Percentiles rank a stretch among this genome's conserved stretches.
These are phyloP conservation scores for Physcomitrium patens DNA, from an alignment of 225 moss, liverwort and hornwort genomes.

Conservation along the genomic window DNA sequence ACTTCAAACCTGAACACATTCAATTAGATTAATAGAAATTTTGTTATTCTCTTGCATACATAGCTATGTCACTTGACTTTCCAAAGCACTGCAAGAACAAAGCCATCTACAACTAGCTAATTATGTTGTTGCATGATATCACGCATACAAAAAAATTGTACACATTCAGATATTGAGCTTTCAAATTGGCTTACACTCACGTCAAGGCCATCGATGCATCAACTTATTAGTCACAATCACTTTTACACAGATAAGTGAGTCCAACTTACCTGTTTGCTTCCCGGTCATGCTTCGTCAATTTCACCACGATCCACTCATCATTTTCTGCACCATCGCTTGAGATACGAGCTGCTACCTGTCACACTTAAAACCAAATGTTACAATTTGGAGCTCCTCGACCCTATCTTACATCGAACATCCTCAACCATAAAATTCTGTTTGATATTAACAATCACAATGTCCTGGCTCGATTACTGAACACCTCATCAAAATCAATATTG, in stretches of 20 bases:
- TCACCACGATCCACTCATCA: constrained; percentile 96
- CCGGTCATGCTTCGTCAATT: constrained; percentile 70
- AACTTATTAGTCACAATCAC: neutral
- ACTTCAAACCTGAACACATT: constrained; percentile 65
- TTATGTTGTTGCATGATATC: constrained; percentile 4
- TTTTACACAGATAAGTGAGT: constrained; percentile 5
- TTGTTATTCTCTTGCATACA: constrained; percentile 17
- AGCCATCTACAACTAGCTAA: neutral
- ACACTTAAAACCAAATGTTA: constrained; percentile 24
- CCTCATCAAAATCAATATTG: constrained; percentile 2
- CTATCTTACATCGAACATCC: constrained; percentile 6
- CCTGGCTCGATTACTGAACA: neutral
- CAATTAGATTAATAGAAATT: neutral
- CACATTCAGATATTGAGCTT: neutral
- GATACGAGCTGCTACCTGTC: constrained; percentile 85
- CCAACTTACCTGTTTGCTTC: constrained; percentile 64
- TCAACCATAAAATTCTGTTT: neutral
- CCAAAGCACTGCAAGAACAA: too few species aligned
- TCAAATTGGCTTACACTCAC: too few species aligned
- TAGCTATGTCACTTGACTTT: neutral
- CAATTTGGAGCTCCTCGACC: constrained; percentile 13
- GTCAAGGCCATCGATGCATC: constrained; percentile 18
- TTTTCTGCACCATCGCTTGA: constrained; percentile 76
- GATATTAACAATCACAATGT: neutral
- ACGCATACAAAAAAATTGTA: constrained; percentile 1